Percentiles rank a stretch among this genome's conserved stretches.
Conservation (phyloP, 306 rosid species). For the Inga laurina region DNA sequence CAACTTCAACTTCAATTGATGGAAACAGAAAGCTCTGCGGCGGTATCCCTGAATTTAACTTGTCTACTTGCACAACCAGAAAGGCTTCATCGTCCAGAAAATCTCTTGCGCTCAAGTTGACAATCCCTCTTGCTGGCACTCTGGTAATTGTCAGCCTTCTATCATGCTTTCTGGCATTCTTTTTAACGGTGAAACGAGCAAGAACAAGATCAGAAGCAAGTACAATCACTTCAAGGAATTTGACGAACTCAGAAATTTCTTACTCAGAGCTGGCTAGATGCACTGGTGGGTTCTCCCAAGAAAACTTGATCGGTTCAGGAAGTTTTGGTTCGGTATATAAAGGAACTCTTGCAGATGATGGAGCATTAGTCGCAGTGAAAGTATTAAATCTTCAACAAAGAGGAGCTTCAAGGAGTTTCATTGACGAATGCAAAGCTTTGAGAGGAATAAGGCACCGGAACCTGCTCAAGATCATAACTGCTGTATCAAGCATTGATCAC, state of each 20-base stretch:
- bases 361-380: neutral
- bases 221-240: neutral
- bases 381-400: conserved; percentile 39
- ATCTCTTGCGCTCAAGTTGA: too few species aligned
- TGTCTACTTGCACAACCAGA: too few species aligned
- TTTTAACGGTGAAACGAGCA: neutral
- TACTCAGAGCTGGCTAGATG: too few species aligned
- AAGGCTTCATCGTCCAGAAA: too few species aligned
- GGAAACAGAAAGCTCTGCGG: too few species aligned
- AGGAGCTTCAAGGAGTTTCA: conserved; percentile 44
- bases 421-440: conserved; percentile 44
- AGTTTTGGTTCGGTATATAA: too few species aligned
- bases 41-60: too few species aligned
- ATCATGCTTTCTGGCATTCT: neutral
- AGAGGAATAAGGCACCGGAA: conserved; percentile 41
- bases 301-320: too few species aligned
- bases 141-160: conserved; percentile 15
- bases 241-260: neutral
- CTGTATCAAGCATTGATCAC: conserved; percentile 37
- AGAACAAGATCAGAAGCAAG: neutral
- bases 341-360: too few species aligned
- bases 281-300: too few species aligned
- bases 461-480: conserved; percentile 48
- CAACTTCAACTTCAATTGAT: conserved; percentile 22
- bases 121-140: conserved; percentile 28